These are phyloP conservation scores for Byssothecium circinans DNA, from an alignment of 2,329 filamentous ascomycete genomes.

Conservation along the genomic window DNA sequence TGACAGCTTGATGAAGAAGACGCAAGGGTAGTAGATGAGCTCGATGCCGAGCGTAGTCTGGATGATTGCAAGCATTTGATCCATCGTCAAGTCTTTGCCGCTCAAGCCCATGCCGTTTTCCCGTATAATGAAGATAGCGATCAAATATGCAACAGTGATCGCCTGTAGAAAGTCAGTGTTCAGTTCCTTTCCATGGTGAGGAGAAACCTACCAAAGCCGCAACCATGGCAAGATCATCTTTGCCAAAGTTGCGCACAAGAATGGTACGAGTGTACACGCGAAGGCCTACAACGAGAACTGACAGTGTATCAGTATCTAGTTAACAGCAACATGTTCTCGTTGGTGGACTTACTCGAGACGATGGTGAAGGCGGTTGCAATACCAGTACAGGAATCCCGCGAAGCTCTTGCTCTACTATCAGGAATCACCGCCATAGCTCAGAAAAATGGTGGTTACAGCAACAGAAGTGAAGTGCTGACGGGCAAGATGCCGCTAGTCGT, in stretches of 20 bases:
- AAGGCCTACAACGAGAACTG: conserved; percentile 29
- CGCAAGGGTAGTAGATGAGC: conserved; percentile 33
- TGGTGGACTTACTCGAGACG: conserved; percentile 19
- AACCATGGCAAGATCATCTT: conserved; percentile 35
- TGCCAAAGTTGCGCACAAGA: conserved; percentile 29
- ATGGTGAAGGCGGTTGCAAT: conserved; percentile 25
- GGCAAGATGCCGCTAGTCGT: neutral
- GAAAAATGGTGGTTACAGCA: neutral
- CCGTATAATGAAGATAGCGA: conserved; percentile 22
- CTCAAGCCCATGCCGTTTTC: conserved; percentile 31
- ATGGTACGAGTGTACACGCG: conserved; percentile 23
- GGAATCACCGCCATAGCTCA: neutral
- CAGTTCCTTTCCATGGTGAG: neutral
- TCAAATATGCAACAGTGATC: conserved; percentile 29
- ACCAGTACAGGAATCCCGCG: conserved; percentile 22
- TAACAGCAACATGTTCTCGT: neutral
- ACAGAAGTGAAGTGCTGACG: neutral
- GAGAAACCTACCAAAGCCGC: conserved; percentile 24
- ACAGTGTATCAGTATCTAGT: conserved; percentile 6
- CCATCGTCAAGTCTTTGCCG: conserved; percentile 13
- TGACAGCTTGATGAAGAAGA: conserved; percentile 37
- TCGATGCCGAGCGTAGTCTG: conserved; percentile 33
- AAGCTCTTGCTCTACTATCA: neutral
- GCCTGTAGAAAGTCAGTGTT: conserved; percentile 15
- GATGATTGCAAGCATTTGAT: conserved; percentile 24